Evolutionary conservation across 2,329 filamentous ascomycete species (phyloP).

Genomic region (Paramyrothecium sp.): DNA sequence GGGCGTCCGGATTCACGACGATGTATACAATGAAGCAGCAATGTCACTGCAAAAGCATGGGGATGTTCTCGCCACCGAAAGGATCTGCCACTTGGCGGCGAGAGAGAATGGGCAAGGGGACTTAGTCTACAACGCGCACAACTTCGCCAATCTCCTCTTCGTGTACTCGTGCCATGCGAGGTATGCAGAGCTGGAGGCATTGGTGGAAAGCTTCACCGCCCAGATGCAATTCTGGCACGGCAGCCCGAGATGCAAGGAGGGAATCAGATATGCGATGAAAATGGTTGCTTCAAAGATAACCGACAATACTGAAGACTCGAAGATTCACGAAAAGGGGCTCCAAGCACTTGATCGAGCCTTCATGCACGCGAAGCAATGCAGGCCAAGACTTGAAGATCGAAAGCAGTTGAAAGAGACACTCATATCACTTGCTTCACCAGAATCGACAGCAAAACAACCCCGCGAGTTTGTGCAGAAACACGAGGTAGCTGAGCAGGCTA

Average conservation of each 20-base stretch:
- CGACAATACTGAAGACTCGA: neutral
- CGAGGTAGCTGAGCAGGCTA: too few species aligned
- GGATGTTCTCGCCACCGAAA: slow-evolving; percentile 24
- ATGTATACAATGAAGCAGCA: slow-evolving; percentile 33
- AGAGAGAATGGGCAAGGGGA: slow-evolving; percentile 33
- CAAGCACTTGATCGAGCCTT: slow-evolving; percentile 14
- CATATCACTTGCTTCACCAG: too few species aligned
- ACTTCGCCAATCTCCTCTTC: slow-evolving; percentile 35
- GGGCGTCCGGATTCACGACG: slow-evolving; percentile 29
- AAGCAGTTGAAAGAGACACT: too few species aligned
- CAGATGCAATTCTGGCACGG: slow-evolving; percentile 34
- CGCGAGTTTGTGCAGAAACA: too few species aligned
- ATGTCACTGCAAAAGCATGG: slow-evolving; percentile 26
- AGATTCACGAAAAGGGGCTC: slow-evolving; percentile 22
- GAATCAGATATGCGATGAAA: slow-evolving; percentile 36
- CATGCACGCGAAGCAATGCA: slow-evolving; percentile 16
- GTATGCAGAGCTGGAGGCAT: slow-evolving; percentile 26
- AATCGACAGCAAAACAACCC: too few species aligned
- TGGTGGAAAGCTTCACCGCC: slow-evolving; percentile 28
- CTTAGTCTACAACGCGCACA: slow-evolving; percentile 33
- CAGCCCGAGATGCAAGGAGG: slow-evolving; percentile 32
- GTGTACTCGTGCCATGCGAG: slow-evolving; percentile 23
- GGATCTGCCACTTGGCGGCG: slow-evolving; percentile 33
- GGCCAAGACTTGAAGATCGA: too few species aligned
- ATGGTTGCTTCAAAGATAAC: slow-evolving; percentile 20